Evolutionary conservation across 257 asterid genomes (phyloP).

Genomic region (Gentiana macrophylla): DNA sequence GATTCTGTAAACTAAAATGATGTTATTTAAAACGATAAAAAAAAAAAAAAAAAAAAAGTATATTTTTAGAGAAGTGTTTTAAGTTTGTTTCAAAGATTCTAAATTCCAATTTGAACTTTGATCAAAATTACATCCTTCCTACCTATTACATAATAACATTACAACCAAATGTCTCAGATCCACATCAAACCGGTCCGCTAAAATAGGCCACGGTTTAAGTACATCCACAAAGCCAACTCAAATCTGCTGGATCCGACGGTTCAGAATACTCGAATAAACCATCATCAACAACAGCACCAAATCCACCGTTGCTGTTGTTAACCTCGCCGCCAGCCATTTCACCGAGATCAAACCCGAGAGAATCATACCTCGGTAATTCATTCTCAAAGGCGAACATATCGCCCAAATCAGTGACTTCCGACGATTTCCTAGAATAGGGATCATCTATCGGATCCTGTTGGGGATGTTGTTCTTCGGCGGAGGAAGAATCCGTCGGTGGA

Average conservation of each 20-base stretch:
- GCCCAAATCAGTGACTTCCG: conserved; percentile 2
- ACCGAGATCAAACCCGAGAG: conserved; percentile 18
- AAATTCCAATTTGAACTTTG: too few relatives aligned
- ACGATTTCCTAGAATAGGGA: neutral
- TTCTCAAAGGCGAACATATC: conserved; percentile 11
- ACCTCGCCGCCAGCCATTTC: conserved; percentile 4
- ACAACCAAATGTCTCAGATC: too few relatives aligned
- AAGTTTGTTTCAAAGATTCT: too few relatives aligned
- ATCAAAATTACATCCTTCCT: too few relatives aligned
- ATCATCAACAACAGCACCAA: conserved; percentile 17
- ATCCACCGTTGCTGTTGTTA: conserved; percentile 1
- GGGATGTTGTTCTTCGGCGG: conserved; percentile 2
- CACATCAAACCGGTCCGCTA: too few relatives aligned
- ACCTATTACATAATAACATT: too few relatives aligned
- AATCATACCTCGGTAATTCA: conserved; percentile 21
- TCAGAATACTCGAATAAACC: conserved; percentile 28
- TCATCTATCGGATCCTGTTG: neutral
- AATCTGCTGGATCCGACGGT: conserved; percentile 18
- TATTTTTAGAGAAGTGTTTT: too few relatives aligned
- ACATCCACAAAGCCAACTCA: conserved; percentile 18
- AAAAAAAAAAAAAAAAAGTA: too few relatives aligned
- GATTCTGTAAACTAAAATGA: too few relatives aligned
- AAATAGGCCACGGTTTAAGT: too few relatives aligned
- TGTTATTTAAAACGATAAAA: too few relatives aligned
- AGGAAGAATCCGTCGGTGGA: conserved; percentile 17